These are phyloP conservation scores for Geotrichum candidum DNA, from an alignment of 1,139 yeast genomes.

Conservation along the genomic window DNA sequence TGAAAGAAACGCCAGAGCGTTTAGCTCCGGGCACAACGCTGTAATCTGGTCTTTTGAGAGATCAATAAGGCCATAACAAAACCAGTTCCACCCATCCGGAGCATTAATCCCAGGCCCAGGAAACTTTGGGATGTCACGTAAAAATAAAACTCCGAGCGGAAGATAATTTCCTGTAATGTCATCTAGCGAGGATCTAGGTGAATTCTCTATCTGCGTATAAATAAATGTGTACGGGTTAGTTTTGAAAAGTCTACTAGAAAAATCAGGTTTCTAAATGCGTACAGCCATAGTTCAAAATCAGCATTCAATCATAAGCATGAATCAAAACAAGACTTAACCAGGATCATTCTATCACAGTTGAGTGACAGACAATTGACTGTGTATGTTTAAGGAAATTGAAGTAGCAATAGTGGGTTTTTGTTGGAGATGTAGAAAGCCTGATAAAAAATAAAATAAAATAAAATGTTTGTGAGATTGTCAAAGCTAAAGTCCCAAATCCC, in stretches of 20 bases:
- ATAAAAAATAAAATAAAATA: no score
- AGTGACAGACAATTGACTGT: not conserved
- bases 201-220: not conserved
- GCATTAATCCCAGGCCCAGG: constrained; percentile 32
- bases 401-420: not conserved
- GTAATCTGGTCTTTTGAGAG: constrained; percentile 7
- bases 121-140: constrained; percentile 40
- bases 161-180: constrained; percentile 20
- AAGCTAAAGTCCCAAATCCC: not conserved
- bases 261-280: not conserved
- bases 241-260: not conserved
- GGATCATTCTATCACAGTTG: not conserved
- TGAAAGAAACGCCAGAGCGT: constrained; percentile 35
- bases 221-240: not conserved
- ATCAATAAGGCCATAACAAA: constrained; percentile 31
- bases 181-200: constrained; percentile 2
- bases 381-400: not conserved
- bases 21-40: constrained; percentile 35
- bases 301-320: not conserved
- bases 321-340: no score
- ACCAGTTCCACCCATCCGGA: constrained; percentile 51
- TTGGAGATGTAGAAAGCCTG: not conserved
- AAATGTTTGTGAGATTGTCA: not conserved
- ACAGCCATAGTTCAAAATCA: not conserved
- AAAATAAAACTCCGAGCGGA: constrained; percentile 47